Evolutionary conservation across 2,329 filamentous ascomycete species (phyloP), one percentile per base, ranked within the genome.

Genomic region (Aspergillus tanneri): DNA sequence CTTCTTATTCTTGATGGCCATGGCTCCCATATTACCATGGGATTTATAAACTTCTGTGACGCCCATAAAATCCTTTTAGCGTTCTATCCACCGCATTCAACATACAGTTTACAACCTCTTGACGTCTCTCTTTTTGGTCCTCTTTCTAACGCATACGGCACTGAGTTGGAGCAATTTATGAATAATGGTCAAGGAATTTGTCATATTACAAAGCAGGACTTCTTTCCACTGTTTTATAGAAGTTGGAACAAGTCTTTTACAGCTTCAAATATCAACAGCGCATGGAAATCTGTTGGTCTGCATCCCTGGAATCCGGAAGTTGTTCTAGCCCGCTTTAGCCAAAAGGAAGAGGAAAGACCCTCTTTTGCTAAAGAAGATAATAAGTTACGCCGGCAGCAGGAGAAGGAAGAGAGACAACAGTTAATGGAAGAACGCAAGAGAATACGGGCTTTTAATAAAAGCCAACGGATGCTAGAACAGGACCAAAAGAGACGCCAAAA

Each of bases 1-100:
- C n/a, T n/a, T n/a, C n/a, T n/a, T 24, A 37, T 52, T 7, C 30
- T 52, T n/a, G 41, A 52, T 43, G 25, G 45, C 19, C 37, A 54
- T 41, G 30, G 37, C 2, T 54, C 48, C 9, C 37, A 47, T 46
- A 9, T 49, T 18, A 51, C 22, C 11, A 43, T 47, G 25, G 39
- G 46, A 22, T 48, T 54, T 28, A 14, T 50, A 2, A 11, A 48
- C 11, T 53, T 30, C 16, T 47, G 23, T 18, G 22, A 50, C 11
- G 5, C 10, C 4, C 35, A 53, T 43, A 50, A 27, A 21, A 50
- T 53, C 5, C 27, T 46, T 40, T 11, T 49, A 3, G 14, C 12
- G 5, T 40, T 18, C 11, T 46, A 30, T 36, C 32, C 38, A 12
- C 32, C 46, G 43, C 32, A 49, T 49, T 53, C 23, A n/a, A 53